These are phyloP conservation scores for Paramecium caudatum DNA, from an alignment of 73 alveolate genomes.

Conservation along the genomic window DNA sequence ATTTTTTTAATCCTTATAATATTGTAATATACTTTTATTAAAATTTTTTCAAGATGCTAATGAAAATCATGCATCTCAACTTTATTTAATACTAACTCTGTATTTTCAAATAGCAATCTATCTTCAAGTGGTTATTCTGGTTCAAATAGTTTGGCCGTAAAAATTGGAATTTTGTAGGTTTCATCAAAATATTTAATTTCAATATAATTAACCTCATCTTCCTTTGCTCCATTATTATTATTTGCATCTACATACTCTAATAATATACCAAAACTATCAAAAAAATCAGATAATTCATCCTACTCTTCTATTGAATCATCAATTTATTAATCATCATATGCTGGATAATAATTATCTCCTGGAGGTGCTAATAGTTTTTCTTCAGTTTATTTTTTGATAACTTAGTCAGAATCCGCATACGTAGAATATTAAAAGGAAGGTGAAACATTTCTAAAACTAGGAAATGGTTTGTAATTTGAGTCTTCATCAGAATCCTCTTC, in stretches of 20 bases:
- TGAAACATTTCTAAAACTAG: constrained; percentile 65
- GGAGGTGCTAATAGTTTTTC: background rate
- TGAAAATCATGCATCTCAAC: constrained; percentile 45
- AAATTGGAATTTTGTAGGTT: constrained; percentile 46
- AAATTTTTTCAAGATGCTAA: constrained; percentile 2
- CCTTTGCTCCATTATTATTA: background rate
- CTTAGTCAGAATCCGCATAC: constrained; percentile 56
- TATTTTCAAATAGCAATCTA: constrained; percentile 37
- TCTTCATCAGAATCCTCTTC: constrained; percentile 63
- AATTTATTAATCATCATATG: constrained; percentile 44
- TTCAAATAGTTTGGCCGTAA: constrained; percentile 65
- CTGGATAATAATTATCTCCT: constrained; percentile 59
- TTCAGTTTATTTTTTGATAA: constrained; percentile 16
- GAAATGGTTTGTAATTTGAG: constrained; percentile 19
- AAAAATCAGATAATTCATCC: constrained; percentile 66
- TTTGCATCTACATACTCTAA: background rate
- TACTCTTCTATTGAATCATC: constrained; percentile 70
- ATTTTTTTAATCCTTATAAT: constrained; percentile 20
- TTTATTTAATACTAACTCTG: constrained; percentile 36
- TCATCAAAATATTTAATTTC: constrained; percentile 67
- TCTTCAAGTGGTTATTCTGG: constrained; percentile 50
- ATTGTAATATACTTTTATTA: background rate
- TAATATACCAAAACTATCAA: constrained; percentile 40
- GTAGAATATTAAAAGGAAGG: constrained; percentile 56
- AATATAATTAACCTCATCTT: constrained; percentile 52